Conservation (phyloP, 768 basidiomycete genomes). For the Leucosporidium yakuticum region DNA sequence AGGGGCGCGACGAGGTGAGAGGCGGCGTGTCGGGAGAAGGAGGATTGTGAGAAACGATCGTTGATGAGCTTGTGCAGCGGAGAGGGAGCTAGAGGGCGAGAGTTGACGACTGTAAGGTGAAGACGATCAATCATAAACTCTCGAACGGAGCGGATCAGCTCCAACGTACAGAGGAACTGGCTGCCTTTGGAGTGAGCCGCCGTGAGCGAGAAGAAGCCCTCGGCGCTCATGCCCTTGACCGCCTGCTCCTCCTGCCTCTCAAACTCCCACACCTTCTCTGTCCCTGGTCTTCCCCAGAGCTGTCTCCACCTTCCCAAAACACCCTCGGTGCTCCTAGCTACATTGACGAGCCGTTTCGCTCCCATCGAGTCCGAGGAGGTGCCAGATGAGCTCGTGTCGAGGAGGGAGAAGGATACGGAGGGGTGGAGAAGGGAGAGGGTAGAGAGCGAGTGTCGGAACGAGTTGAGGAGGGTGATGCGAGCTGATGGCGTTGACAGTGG, state of each 20-base stretch:
- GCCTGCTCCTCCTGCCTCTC: constrained; percentile 56
- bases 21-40: constrained; percentile 33
- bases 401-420: constrained; percentile 14
- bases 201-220: constrained; percentile 57
- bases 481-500: constrained; percentile 14
- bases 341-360: constrained; percentile 5
- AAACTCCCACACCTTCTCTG: constrained; percentile 39
- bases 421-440: constrained; percentile 24
- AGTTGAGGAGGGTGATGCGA: not conserved
- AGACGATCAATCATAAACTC: not conserved
- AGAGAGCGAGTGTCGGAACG: constrained; percentile 6
- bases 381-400: constrained; percentile 5
- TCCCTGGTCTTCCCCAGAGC: constrained; percentile 24
- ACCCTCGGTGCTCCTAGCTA: constrained; percentile 1
- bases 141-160: not conserved
- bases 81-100: constrained; percentile 55
- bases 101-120: constrained; percentile 62
- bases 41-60: constrained; percentile 50
- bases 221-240: constrained; percentile 52
- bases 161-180: constrained; percentile 70
- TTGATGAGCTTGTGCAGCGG: constrained; percentile 69
- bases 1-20: constrained; percentile 19
- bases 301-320: constrained; percentile 27
- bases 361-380: not conserved
- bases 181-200: constrained; percentile 53